phyloP scores from a whole-genome alignment of 345 rosid genomes.

The Gossypium stocksii region DNA sequence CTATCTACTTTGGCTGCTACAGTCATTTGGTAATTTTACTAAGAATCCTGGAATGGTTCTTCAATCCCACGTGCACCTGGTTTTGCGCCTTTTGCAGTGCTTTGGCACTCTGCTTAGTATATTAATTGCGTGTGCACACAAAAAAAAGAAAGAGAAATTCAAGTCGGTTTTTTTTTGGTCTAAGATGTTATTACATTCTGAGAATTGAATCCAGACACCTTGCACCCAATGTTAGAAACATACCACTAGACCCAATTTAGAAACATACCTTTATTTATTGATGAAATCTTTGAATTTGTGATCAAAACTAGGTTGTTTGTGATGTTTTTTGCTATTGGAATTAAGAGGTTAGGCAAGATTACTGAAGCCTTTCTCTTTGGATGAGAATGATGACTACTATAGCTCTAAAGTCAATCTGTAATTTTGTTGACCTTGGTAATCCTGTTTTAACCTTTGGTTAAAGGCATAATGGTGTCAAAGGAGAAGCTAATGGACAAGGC shows the following conservation, averaged over 20 bases:
- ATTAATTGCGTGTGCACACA: not conserved
- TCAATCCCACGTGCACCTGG: not conserved
- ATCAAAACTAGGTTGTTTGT: not conserved
- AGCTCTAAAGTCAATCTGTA: not conserved
- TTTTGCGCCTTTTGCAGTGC: not conserved
- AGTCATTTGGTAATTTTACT: not conserved
- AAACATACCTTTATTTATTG: not conserved
- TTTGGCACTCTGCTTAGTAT: not conserved
- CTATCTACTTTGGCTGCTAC: not conserved
- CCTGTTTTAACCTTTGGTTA: not conserved
- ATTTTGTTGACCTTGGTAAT: too few species aligned
- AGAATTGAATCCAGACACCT: slow-evolving; percentile 76
- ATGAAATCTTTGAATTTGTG: not conserved
- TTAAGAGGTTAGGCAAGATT: too few species aligned
- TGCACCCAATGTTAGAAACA: slow-evolving; percentile 88
- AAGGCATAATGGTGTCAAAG: not conserved
- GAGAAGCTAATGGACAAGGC: not conserved
- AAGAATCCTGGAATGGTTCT: not conserved
- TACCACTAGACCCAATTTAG: slow-evolving; percentile 59
- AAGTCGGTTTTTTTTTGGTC: not conserved
- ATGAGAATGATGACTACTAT: not conserved
- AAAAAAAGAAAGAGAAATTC: not conserved
- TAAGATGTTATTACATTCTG: slow-evolving; percentile 43
- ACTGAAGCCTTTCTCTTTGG: not conserved
- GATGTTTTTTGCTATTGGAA: not conserved